Evolutionary conservation across 2,329 filamentous ascomycete genomes (phyloP).

Genomic region (Sarocladium oryzae): DNA sequence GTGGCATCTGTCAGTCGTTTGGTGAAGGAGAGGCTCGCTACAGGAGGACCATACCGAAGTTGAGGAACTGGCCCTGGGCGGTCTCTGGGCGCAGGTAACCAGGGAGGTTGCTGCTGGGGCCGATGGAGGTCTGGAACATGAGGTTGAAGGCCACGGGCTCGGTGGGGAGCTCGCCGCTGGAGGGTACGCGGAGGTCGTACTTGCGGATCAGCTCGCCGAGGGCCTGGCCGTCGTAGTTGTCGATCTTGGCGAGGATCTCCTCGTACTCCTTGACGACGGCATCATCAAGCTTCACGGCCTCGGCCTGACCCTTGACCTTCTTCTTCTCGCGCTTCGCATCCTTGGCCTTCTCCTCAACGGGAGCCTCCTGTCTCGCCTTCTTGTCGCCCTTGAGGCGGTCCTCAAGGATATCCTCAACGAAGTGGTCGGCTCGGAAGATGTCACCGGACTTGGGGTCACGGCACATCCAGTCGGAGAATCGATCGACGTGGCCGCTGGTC

Average conservation of each 20-base stretch:
- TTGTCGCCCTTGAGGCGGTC: slow-evolving; percentile 82
- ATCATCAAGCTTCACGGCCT: slow-evolving; percentile 82
- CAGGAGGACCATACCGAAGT: slow-evolving; percentile 48
- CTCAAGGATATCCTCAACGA: slow-evolving; percentile 92
- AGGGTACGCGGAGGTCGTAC: slow-evolving; percentile 84
- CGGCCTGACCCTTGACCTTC: slow-evolving; percentile 82
- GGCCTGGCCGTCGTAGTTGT: slow-evolving; percentile 86
- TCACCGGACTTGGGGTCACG: slow-evolving; percentile 97
- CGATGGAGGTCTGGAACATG: slow-evolving; percentile 97
- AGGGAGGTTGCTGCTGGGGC: slow-evolving; percentile 78
- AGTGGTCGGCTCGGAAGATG: slow-evolving; percentile 91
- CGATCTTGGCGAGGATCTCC: slow-evolving; percentile 83
- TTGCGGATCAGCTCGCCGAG: slow-evolving; percentile 85
- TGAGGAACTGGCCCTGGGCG: slow-evolving; percentile 95
- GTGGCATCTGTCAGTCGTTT: not conserved
- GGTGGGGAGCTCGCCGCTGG: slow-evolving; percentile 67
- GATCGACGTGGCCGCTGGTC: slow-evolving; percentile 93
- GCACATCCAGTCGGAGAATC: slow-evolving; percentile 99
- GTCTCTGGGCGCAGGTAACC: slow-evolving; percentile 91
- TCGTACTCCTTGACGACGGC: slow-evolving; percentile 83
- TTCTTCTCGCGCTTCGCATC: slow-evolving; percentile 67
- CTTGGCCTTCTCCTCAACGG: slow-evolving; percentile 66
- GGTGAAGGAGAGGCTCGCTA: not conserved
- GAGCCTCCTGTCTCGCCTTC: slow-evolving; percentile 75
- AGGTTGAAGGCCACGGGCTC: slow-evolving; percentile 92